phyloP scores from a whole-genome alignment of 2,329 filamentous ascomycete species.

The Colletotrichum theobromicola region DNA sequence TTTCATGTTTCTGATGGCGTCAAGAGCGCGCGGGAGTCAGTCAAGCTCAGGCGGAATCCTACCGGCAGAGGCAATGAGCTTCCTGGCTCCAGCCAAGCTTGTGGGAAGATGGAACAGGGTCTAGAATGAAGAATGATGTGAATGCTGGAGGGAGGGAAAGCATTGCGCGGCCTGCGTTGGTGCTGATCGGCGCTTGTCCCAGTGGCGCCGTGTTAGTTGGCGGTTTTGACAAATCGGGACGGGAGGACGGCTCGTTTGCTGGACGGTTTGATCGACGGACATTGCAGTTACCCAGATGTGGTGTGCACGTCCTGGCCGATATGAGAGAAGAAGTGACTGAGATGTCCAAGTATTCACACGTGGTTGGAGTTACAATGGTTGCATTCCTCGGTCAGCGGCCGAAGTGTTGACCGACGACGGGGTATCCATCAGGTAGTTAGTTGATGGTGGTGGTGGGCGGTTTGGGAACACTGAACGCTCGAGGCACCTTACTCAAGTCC shows the following conservation, averaged over 20 bases:
- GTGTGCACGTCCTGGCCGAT: background rate
- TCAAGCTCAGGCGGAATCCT: background rate
- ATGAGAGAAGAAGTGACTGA: background rate
- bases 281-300: background rate
- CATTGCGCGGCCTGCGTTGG: constrained; percentile 16
- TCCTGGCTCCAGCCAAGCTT: background rate
- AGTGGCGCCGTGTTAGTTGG: constrained; percentile 6
- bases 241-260: background rate
- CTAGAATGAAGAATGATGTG: background rate
- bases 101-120: background rate
- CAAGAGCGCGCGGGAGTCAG: constrained; percentile 6
- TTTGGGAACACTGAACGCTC: too few relatives aligned
- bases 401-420: background rate
- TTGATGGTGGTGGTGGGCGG: background rate
- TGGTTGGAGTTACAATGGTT: background rate
- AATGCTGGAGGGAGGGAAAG: background rate
- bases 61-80: background rate
- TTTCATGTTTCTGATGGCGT: constrained; percentile 19
- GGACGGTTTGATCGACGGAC: constrained; percentile 3
- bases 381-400: constrained; percentile 1
- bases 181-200: constrained; percentile 5
- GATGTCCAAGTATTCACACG: background rate
- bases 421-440: background rate
- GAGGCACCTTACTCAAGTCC: background rate
- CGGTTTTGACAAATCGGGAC: background rate